Base-by-base conservation (phyloP, 208 protist species). In the Trypanosoma mega region DNA sequence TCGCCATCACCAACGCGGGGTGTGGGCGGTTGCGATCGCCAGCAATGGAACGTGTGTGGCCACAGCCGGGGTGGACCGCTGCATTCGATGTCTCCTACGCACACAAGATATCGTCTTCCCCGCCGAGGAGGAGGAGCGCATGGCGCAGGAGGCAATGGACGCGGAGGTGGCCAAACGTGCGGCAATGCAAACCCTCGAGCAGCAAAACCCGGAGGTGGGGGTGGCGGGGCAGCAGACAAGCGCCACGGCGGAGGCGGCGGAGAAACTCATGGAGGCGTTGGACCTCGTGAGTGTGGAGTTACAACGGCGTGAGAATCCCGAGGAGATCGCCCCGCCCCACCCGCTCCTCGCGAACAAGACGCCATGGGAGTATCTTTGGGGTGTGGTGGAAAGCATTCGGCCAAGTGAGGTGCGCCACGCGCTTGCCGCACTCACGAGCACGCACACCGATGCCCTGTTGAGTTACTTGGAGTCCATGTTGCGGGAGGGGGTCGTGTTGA, bases 91-190 rank as follows among this genome's bases (percentile, higher is more conserved):
- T 41, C 79, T 92, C 52, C 63, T 93, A 14, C 87, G 92, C 67
- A 94, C 89, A 36, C 76, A 93, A 31, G 89, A 92, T 56, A 93
- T 95, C 55, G 69, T 96, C 20, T 97, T 95, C 57, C 92, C 89
- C 1, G 61, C 81, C 26, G 92, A 97, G 72, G 92, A 97, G 72
- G 82, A 92, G 37, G 88, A 93, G 71, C 60, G 70, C 21, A 68
- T 90, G 68, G 87, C 82, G 41, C 86, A 93, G 72, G 80, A 87
- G 58, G 89, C 87, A 30, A 89, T 94, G 80, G 92, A 97, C 52
- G 82, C 93, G 67, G 88, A 97, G 57, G 63, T 68, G 8, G 83
- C 85, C 20, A 77, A 75, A 44, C 74, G 76, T 0, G 72, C 74
- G 1, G 84, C 84, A 3, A 68, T 86, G 72, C 80, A 90, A 62